phyloP scores from a whole-genome alignment of 805 yeast species.

The Kuraishia floccosa region DNA sequence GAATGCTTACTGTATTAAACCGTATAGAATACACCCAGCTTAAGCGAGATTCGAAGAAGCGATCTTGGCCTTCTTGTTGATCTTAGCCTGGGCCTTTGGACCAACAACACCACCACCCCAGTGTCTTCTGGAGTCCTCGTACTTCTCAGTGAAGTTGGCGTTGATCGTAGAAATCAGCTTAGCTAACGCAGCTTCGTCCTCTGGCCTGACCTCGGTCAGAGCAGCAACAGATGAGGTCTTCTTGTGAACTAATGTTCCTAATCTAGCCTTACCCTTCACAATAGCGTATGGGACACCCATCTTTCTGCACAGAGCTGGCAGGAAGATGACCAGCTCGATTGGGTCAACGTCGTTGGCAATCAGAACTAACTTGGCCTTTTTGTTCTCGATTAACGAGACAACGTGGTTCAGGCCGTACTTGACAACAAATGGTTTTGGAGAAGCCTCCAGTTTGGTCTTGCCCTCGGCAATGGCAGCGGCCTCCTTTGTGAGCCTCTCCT shows the following conservation, averaged over 20 bases:
- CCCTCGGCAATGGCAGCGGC: constrained; percentile 99
- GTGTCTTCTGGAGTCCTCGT: constrained; percentile 94
- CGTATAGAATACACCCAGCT: no score
- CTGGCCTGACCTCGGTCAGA: constrained; percentile 87
- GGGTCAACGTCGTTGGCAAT: constrained; percentile 99
- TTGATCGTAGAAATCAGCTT: constrained; percentile 86
- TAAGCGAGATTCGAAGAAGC: constrained; percentile 8
- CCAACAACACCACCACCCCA: constrained; percentile 99
- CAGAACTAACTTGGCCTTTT: constrained; percentile 94
- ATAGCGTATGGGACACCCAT: constrained; percentile 99
- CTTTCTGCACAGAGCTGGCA: constrained; percentile 98
- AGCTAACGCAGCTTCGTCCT: constrained; percentile 92
- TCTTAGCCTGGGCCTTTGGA: constrained; percentile 81
- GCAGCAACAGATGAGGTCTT: constrained; percentile 97
- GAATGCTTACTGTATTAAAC: no score
- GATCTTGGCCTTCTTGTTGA: constrained; percentile 60
- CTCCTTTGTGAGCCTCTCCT: constrained; percentile 97
- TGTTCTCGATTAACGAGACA: constrained; percentile 94
- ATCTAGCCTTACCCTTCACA: constrained; percentile 97
- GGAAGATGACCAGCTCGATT: constrained; percentile 91
- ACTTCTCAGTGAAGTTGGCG: constrained; percentile 87
- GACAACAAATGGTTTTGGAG: constrained; percentile 93
- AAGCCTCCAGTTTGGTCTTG: constrained; percentile 91
- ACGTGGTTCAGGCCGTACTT: constrained; percentile 99
- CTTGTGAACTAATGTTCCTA: constrained; percentile 95